Conservation (phyloP, 306 rosid genomes). For the Medicago lupulina region DNA sequence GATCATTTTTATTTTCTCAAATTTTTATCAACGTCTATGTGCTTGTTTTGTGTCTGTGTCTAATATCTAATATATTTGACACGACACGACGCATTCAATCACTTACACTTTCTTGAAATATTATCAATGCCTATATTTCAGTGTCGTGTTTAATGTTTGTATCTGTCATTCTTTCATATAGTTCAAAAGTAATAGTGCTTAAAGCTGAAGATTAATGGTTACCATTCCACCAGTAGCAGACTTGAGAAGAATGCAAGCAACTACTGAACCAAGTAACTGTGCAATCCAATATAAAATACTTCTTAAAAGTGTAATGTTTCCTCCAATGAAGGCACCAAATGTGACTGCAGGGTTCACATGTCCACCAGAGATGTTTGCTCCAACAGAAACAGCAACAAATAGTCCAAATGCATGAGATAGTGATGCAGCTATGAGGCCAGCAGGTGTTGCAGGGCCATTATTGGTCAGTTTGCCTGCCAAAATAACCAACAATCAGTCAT, state of each 20-base stretch:
- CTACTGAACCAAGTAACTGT: slow-evolving; percentile 79
- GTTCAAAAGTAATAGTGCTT: neutral
- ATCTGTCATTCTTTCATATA: neutral
- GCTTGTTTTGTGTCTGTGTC: no score
- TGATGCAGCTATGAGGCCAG: slow-evolving; percentile 70
- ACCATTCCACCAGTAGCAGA: slow-evolving; percentile 79
- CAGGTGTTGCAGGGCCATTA: slow-evolving; percentile 62
- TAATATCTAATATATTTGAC: no score
- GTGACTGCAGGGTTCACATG: slow-evolving; percentile 93
- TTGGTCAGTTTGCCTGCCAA: slow-evolving; percentile 64
- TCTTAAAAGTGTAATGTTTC: slow-evolving; percentile 71
- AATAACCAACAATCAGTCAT: slow-evolving; percentile 9
- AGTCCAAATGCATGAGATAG: slow-evolving; percentile 82
- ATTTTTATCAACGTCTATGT: no score
- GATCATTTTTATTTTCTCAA: no score
- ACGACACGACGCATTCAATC: neutral
- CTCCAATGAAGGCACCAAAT: slow-evolving; percentile 82
- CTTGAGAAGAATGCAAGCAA: slow-evolving; percentile 80
- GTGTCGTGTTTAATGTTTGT: neutral
- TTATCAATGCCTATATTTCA: neutral
- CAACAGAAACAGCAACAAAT: slow-evolving; percentile 79
- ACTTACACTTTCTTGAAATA: no score
- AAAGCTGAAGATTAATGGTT: neutral
- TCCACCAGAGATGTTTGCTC: slow-evolving; percentile 84
- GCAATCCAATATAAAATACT: slow-evolving; percentile 75